A percentile compares a stretch with the other conserved stretches of the same genome.
Conservation (phyloP, 2,329 filamentous ascomycete species). For the Volutella citrinella region DNA sequence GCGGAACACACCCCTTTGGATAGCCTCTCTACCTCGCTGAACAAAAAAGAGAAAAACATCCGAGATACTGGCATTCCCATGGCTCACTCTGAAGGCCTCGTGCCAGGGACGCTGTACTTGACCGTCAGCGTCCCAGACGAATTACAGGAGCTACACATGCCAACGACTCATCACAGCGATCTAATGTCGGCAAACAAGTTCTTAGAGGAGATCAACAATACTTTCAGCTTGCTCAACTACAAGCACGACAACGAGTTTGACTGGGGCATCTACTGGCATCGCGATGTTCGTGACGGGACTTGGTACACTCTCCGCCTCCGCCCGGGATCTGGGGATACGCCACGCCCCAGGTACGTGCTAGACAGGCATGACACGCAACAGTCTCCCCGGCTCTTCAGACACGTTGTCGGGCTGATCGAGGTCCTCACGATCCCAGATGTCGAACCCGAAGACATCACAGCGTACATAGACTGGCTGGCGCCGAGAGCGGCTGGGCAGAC, state of each 20-base stretch:
- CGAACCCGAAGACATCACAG: slow-evolving; percentile 18
- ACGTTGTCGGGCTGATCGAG: slow-evolving; percentile 30
- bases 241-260: slow-evolving; percentile 25
- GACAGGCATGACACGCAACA: slow-evolving; percentile 14
- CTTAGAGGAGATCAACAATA: slow-evolving; percentile 4
- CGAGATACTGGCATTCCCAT: too few species aligned
- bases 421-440: slow-evolving; percentile 21
- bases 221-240: slow-evolving; percentile 6
- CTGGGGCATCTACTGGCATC: slow-evolving; percentile 37
- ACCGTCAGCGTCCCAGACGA: slow-evolving; percentile 21
- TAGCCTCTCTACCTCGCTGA: too few species aligned
- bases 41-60: too few species aligned
- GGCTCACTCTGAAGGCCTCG: slow-evolving; percentile 16
- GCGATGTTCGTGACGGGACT: slow-evolving; percentile 21
- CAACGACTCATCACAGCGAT: too few species aligned
- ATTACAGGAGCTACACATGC: too few species aligned
- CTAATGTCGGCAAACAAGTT: slow-evolving; percentile 9
- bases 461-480: slow-evolving; percentile 33
- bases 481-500: slow-evolving; percentile 20
- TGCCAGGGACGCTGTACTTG: slow-evolving; percentile 23
- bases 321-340: background rate
- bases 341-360: slow-evolving; percentile 16
- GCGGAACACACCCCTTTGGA: too few species aligned
- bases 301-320: slow-evolving; percentile 22
- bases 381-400: slow-evolving; percentile 26